A percentile compares a stretch with the other conserved stretches of the same genome.
Evolutionary conservation across 78 protist genomes (phyloP).

Genomic region (Creolimax fragrantissima): DNA sequence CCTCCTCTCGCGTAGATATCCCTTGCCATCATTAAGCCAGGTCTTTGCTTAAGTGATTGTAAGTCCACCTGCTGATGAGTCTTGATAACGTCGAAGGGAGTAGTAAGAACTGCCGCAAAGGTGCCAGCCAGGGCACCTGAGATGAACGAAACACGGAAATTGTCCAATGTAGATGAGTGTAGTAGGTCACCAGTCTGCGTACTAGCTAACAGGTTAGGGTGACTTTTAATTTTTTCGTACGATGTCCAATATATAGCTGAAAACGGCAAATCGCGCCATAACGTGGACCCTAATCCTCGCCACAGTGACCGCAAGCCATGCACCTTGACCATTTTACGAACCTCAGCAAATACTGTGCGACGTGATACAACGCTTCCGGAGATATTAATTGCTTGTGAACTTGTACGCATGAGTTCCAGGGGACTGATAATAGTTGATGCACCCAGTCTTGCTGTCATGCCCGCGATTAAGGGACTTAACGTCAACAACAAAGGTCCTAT

Average conservation of each 20-base stretch:
- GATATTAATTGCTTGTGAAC: not conserved
- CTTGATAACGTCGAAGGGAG: slow-evolving; percentile 42
- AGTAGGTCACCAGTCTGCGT: not conserved
- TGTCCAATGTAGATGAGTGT: not conserved
- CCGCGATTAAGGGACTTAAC: slow-evolving; percentile 17
- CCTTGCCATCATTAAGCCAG: not conserved
- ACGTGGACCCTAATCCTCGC: slow-evolving; percentile 30
- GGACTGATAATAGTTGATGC: slow-evolving; percentile 12
- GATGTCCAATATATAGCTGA: slow-evolving; percentile 14
- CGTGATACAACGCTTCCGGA: not conserved
- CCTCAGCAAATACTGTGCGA: not conserved
- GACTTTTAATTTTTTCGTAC: not conserved
- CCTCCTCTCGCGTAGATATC: not conserved
- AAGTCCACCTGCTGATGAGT: slow-evolving; percentile 18
- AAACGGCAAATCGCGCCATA: slow-evolving; percentile 41
- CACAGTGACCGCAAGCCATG: slow-evolving; percentile 9
- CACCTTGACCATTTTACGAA: not conserved
- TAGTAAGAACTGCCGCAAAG: slow-evolving; percentile 21
- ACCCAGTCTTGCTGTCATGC: not conserved
- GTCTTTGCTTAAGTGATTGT: not conserved
- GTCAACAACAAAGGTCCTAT: not conserved
- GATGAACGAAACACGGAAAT: not conserved
- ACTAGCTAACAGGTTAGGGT: not conserved
- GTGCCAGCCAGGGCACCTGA: slow-evolving; percentile 38
- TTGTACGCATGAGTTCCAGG: slow-evolving; percentile 37